Evolutionary conservation across 345 rosid genomes (phyloP).

Genomic region (Citrus cavaleriei): DNA sequence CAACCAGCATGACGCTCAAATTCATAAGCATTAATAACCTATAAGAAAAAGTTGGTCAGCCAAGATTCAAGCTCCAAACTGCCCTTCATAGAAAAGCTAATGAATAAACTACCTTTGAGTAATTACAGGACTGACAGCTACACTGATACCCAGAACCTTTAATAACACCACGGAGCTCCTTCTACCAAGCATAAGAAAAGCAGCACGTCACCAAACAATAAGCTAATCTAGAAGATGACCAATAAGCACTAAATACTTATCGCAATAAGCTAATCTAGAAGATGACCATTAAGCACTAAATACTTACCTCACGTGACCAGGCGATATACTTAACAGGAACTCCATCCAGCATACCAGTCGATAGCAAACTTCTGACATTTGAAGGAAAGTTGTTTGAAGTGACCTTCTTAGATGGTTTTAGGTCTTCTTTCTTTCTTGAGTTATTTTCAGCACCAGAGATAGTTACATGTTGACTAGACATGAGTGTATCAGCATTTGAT

Average conservation of each 20-base stretch:
- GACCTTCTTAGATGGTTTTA: constrained; percentile 29
- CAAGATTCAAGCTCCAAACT: not conserved
- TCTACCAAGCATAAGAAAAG: constrained; percentile 29
- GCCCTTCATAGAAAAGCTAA: not conserved
- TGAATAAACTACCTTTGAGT: constrained; percentile 38
- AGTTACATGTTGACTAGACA: constrained; percentile 10
- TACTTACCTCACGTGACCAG: constrained; percentile 54
- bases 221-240: not conserved
- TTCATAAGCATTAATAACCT: constrained; percentile 54
- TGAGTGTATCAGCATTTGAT: constrained; percentile 20
- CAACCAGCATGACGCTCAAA: constrained; percentile 64
- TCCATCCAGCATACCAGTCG: constrained; percentile 65
- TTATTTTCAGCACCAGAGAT: constrained; percentile 19
- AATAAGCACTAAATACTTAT: not conserved
- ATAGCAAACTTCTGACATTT: constrained; percentile 55
- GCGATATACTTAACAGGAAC: constrained; percentile 51
- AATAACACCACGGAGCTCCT: constrained; percentile 51
- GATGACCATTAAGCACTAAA: not conserved
- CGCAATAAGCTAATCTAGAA: not conserved
- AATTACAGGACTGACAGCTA: constrained; percentile 50
- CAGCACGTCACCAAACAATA: constrained; percentile 15
- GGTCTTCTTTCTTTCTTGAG: constrained; percentile 35
- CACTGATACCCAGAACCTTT: constrained; percentile 54
- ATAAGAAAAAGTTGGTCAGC: constrained; percentile 6
- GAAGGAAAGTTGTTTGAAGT: constrained; percentile 47